Percentiles rank a stretch among this genome's conserved stretches.
Conservation (phyloP, 78 protist genomes). For the Dictyostelium citrinum region DNA sequence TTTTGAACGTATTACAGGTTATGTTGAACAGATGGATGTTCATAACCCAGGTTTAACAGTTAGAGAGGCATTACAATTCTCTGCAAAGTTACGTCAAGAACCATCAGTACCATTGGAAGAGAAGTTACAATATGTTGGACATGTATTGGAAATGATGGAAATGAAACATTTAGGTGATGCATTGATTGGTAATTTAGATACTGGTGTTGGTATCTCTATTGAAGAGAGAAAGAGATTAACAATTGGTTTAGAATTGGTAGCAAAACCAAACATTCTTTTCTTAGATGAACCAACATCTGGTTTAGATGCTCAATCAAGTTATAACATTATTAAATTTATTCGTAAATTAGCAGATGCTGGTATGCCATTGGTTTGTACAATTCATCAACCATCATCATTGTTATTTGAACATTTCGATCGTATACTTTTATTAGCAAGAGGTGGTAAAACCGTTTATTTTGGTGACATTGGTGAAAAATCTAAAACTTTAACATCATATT, state of each 20-base stretch:
- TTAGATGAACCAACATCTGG: constrained; percentile 70
- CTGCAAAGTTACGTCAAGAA: too few species aligned
- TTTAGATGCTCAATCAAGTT: constrained; percentile 69
- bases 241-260: constrained; percentile 80
- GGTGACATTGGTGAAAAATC: constrained; percentile 79
- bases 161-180: constrained; percentile 82
- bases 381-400: constrained; percentile 78
- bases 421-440: constrained; percentile 51
- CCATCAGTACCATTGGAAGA: too few species aligned
- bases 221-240: constrained; percentile 79
- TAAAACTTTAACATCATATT: constrained; percentile 22
- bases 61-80: too few species aligned
- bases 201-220: constrained; percentile 79
- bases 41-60: too few species aligned
- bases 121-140: constrained; percentile 65
- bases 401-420: constrained; percentile 76
- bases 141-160: constrained; percentile 74
- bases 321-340: constrained; percentile 54
- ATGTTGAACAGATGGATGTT: too few species aligned
- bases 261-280: constrained; percentile 72
- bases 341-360: constrained; percentile 79
- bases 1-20: too few species aligned
- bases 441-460: constrained; percentile 79
- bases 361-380: constrained; percentile 70
- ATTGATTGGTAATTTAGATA: constrained; percentile 69